These are phyloP conservation scores for Vachellia pachyceras DNA, from an alignment of 306 rosid genomes.

Conservation along the genomic window DNA sequence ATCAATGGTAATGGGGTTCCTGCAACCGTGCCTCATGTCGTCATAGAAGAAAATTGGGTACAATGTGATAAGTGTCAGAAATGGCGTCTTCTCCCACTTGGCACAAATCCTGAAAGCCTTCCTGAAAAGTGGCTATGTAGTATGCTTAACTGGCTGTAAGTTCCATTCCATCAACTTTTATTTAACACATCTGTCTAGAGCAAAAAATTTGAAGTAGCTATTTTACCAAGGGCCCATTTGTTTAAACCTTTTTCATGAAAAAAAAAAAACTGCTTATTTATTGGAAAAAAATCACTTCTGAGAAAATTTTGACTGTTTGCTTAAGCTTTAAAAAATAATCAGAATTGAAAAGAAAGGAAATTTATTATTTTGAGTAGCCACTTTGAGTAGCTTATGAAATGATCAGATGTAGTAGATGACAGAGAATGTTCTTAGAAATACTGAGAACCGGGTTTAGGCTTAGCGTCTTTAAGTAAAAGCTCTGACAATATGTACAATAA, in stretches of 20 bases:
- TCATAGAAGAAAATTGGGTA: conserved; percentile 75
- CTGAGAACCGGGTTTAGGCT: conserved; percentile 9
- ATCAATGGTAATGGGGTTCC: conserved; percentile 60
- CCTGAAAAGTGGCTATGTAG: conserved; percentile 97
- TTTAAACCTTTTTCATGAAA: background rate
- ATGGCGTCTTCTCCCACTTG: conserved; percentile 97
- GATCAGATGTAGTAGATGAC: background rate
- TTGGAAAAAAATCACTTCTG: background rate
- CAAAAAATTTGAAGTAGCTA: background rate
- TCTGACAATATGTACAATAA: conserved; percentile 26
- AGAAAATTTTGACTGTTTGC: background rate
- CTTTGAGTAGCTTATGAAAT: background rate
- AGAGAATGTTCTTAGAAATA: background rate
- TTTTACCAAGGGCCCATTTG: background rate
- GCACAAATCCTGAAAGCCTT: conserved; percentile 69
- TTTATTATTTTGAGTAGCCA: background rate
- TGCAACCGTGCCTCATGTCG: conserved; percentile 55
- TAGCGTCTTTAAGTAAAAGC: conserved; percentile 15
- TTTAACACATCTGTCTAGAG: conserved; percentile 1
- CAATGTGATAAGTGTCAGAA: conserved; percentile 75
- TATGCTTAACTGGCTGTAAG: conserved; percentile 99
- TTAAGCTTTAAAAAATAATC: background rate
- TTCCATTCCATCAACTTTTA: conserved; percentile 44
- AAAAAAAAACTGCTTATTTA: background rate
- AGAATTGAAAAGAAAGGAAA: background rate